Evolutionary conservation across 768 basidiomycete genomes (phyloP), one percentile per base, ranked within the genome.

Genomic region (Serendipita sp.): DNA sequence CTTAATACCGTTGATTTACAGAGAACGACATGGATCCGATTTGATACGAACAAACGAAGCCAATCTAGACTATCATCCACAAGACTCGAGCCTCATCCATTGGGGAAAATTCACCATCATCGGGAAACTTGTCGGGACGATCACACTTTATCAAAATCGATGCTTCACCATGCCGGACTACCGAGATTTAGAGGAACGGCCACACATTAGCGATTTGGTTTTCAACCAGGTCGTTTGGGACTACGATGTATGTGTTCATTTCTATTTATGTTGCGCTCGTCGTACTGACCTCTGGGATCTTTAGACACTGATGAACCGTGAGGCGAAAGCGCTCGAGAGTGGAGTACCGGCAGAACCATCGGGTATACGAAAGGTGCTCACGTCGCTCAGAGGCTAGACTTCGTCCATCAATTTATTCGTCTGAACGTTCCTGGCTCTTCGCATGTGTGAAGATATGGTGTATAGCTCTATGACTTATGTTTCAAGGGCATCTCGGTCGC

Each of bases 41-140:
- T 78, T 97, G 55, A 86, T 93, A 52, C 85, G 84, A 66, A 82
- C 91, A 5, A 86, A 96, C 67, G 89, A 91, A 74, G 87, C 84
- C 64, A 93, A 95, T 66, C 77, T 78, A 2, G 89, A 94, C 68
- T 79, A 82, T 66, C 81, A 82, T 66, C 75, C 83, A 4, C 75
- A 80, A 23, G 86, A 89, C 69, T 77, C 83, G 2, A 76, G 72
- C 44, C 83, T 84, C 71, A 88, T 97, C 63, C 92, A 97, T 70
- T 98, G 95, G 95, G 89, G 86, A 31, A 98, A 98, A 74, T 96
- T 88, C 74, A 87, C 86, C 68, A 86, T 91, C 81, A 87, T 97
- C 77, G 93, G 87, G 34, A 81, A 85, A 66, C 91, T 93, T 69
- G 83, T 95, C 64, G 80, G 82, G 62, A 83, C 81, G 69, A 87